These are phyloP conservation scores for Ophiosphaerella korrae DNA, from an alignment of 2,329 filamentous ascomycete species.

Conservation along the genomic window DNA sequence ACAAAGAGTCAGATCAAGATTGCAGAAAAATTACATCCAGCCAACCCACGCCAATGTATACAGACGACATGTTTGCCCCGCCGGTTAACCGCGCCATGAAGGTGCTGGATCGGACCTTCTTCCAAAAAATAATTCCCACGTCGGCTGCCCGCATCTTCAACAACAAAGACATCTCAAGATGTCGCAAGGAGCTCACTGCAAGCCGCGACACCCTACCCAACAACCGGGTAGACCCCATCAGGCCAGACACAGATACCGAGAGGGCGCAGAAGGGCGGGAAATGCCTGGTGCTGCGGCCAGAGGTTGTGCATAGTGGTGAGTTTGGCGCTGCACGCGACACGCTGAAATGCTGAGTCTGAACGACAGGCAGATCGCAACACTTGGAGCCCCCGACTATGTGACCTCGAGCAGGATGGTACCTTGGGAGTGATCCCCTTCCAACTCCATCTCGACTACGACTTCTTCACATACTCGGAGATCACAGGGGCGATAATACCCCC, in stretches of 20 bases:
- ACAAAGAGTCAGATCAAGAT: not conserved
- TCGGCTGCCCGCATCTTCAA: conserved; percentile 80
- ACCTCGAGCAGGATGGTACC: conserved; percentile 70
- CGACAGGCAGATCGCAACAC: conserved; percentile 67
- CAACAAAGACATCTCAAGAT: conserved; percentile 72
- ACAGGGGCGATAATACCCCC: conserved; percentile 74
- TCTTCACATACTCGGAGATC: conserved; percentile 88
- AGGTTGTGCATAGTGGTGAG: conserved; percentile 48
- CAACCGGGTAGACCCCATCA: conserved; percentile 67
- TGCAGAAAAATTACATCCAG: not conserved
- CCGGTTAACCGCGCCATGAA: conserved; percentile 80
- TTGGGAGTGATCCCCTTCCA: conserved; percentile 76
- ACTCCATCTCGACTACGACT: conserved; percentile 77
- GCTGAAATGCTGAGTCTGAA: conserved; percentile 42
- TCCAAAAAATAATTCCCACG: conserved; percentile 75
- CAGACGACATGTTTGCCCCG: conserved; percentile 69
- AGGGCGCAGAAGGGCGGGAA: conserved; percentile 55
- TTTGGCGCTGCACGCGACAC: conserved; percentile 9
- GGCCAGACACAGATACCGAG: conserved; percentile 63
- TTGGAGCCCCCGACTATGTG: conserved; percentile 73
- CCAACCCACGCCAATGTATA: conserved; percentile 23
- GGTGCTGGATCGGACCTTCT: conserved; percentile 81
- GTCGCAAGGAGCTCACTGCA: conserved; percentile 68
- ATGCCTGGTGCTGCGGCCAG: conserved; percentile 54
- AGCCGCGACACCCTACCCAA: conserved; percentile 69